A percentile compares a stretch with the other conserved stretches of the same genome.
Conservation (phyloP, 192 early-diverging fungal species). For the Jimgerdemannia lactiflua region DNA sequence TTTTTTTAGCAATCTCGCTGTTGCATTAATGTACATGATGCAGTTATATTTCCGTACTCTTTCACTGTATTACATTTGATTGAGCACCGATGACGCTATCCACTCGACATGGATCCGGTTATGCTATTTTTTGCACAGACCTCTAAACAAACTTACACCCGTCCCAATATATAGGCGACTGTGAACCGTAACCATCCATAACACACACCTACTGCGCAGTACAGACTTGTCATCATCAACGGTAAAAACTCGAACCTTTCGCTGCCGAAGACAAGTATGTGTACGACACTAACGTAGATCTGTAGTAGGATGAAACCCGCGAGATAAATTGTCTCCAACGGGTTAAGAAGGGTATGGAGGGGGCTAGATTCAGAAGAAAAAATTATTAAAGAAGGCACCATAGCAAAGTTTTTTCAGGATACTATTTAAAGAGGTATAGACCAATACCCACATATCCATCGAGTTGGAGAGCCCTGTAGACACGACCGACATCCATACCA, state of each 20-base stretch:
- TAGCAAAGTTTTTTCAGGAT: neutral
- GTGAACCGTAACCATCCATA: constrained; percentile 65
- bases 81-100: too few relatives aligned
- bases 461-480: constrained; percentile 14
- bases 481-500: constrained; percentile 25
- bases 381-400: neutral
- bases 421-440: neutral
- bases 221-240: constrained; percentile 76
- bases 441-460: constrained; percentile 19
- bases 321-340: constrained; percentile 55
- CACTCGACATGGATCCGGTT: too few relatives aligned
- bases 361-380: neutral
- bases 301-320: constrained; percentile 49
- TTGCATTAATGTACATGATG: too few relatives aligned
- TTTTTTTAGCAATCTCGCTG: too few relatives aligned
- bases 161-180: constrained; percentile 21
- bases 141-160: too few relatives aligned
- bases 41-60: too few relatives aligned
- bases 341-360: constrained; percentile 8
- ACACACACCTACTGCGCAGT: constrained; percentile 69
- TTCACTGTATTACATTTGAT: too few relatives aligned
- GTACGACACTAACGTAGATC: constrained; percentile 52
- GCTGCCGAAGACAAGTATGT: constrained; percentile 47
- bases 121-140: too few relatives aligned
- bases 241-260: constrained; percentile 73